These are phyloP conservation scores for Raffaelea ambrosiae DNA, from an alignment of 2,329 filamentous ascomycete genomes.

Conservation along the genomic window DNA sequence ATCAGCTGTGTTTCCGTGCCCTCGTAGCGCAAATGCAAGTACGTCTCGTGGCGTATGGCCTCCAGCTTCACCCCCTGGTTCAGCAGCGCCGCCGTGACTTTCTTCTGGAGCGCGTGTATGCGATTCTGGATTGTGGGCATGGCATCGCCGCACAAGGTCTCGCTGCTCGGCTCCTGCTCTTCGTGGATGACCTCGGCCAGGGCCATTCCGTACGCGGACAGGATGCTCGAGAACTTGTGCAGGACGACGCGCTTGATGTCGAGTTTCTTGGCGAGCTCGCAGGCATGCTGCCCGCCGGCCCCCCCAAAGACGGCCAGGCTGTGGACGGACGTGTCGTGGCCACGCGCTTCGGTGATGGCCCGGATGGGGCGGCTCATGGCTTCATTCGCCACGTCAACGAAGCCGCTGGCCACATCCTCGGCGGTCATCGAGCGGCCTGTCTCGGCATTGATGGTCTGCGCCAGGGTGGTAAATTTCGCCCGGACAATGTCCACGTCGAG, in stretches of 20 bases:
- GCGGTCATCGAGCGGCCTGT: conserved; percentile 23
- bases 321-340: conserved; percentile 61
- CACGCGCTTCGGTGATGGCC: conserved; percentile 61
- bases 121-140: not conserved
- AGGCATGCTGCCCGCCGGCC: conserved; percentile 63
- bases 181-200: conserved; percentile 26
- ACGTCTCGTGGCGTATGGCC: conserved; percentile 81
- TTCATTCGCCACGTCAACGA: conserved; percentile 65
- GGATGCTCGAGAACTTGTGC: conserved; percentile 58
- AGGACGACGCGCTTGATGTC: conserved; percentile 61
- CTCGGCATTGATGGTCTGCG: conserved; percentile 54
- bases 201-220: conserved; percentile 53
- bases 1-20: conserved; percentile 86
- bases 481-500: conserved; percentile 65
- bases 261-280: conserved; percentile 59
- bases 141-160: conserved; percentile 16
- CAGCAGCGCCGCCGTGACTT: conserved; percentile 52
- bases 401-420: conserved; percentile 53
- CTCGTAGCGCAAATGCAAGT: conserved; percentile 85
- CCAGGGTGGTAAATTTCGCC: conserved; percentile 76
- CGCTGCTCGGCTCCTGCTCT: conserved; percentile 17
- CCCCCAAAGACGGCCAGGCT: conserved; percentile 64
- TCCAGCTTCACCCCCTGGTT: conserved; percentile 70
- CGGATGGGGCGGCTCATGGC: conserved; percentile 62
- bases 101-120: not conserved